Evolutionary conservation across 2,329 filamentous ascomycete species (phyloP).

Genomic region (Aspergillus sclerotialis): DNA sequence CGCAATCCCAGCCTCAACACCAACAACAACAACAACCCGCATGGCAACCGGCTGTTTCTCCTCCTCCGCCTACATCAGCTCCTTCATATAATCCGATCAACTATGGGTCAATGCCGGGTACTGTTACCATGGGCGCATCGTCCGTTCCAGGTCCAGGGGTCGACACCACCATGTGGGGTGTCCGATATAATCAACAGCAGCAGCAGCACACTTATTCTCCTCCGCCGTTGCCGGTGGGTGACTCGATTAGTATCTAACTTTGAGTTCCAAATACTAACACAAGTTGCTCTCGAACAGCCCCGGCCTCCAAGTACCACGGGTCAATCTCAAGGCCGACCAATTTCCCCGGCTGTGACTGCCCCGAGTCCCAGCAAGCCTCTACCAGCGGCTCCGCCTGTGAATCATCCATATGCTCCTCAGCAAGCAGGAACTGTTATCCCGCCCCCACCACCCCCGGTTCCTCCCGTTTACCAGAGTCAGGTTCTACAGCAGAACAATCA

Average conservation of each 20-base stretch:
- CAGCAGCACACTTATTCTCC: slow-evolving; percentile 17
- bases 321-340: slow-evolving; percentile 13
- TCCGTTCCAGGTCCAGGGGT: slow-evolving; percentile 10
- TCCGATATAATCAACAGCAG: slow-evolving; percentile 33
- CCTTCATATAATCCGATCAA: slow-evolving; percentile 26
- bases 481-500: slow-evolving; percentile 18
- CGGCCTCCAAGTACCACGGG: slow-evolving; percentile 28
- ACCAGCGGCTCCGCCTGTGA: slow-evolving; percentile 9
- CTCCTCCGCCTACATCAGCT: slow-evolving; percentile 15
- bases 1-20: slow-evolving; percentile 4
- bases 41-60: slow-evolving; percentile 15
- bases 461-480: slow-evolving; percentile 29
- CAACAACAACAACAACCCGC: slow-evolving; percentile 14
- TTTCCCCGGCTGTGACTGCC: slow-evolving; percentile 11
- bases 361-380: slow-evolving; percentile 12
- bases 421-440: slow-evolving; percentile 19
- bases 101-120: slow-evolving; percentile 28
- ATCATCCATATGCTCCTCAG: slow-evolving; percentile 16
- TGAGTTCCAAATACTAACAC: no score
- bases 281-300: slow-evolving; percentile 23
- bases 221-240: slow-evolving; percentile 33
- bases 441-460: slow-evolving; percentile 29
- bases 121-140: slow-evolving; percentile 9
- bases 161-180: slow-evolving; percentile 37
- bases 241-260: no score